Conservation (phyloP, 768 basidiomycete species). For the Holtermannia corniformis region DNA sequence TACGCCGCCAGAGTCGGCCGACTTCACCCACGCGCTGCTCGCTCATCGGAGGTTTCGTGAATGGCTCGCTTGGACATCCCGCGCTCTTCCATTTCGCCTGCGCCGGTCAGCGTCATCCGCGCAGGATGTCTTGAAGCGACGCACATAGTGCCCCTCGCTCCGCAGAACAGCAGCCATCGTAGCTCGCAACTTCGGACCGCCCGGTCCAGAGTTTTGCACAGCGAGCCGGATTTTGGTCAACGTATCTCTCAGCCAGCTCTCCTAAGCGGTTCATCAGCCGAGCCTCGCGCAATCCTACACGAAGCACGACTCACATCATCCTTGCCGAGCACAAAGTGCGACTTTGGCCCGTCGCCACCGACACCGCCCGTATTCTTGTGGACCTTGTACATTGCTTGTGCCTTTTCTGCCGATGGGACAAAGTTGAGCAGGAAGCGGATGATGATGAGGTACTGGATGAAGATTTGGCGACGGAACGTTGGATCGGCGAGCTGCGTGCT, state of each 20-base stretch:
- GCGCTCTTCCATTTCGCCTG: constrained; percentile 39
- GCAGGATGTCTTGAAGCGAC: background rate
- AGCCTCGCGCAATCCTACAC: constrained; percentile 15
- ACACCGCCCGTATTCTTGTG: constrained; percentile 1
- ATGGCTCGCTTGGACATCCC: constrained; percentile 24
- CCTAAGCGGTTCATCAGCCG: background rate
- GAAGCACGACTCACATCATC: constrained; percentile 31
- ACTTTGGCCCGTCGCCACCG: constrained; percentile 34
- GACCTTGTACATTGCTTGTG: constrained; percentile 17
- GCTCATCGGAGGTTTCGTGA: constrained; percentile 25
- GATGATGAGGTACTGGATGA: constrained; percentile 36
- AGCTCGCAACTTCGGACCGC: constrained; percentile 25
- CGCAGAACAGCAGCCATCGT: constrained; percentile 22
- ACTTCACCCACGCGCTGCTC: constrained; percentile 10
- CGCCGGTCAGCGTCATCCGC: background rate
- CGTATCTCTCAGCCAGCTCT: constrained; percentile 14
- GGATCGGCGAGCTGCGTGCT: constrained; percentile 24
- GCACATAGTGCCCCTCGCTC: background rate
- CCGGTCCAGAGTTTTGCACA: constrained; percentile 25
- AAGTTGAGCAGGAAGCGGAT: constrained; percentile 37
- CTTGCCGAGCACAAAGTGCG: constrained; percentile 19
- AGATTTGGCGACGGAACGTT: constrained; percentile 34
- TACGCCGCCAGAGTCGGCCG: constrained; percentile 17
- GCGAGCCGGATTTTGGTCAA: constrained; percentile 23
- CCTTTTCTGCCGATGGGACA: constrained; percentile 24